Base-by-base conservation (phyloP, 345 rosid species). In the Bretschneidera sinensis region DNA sequence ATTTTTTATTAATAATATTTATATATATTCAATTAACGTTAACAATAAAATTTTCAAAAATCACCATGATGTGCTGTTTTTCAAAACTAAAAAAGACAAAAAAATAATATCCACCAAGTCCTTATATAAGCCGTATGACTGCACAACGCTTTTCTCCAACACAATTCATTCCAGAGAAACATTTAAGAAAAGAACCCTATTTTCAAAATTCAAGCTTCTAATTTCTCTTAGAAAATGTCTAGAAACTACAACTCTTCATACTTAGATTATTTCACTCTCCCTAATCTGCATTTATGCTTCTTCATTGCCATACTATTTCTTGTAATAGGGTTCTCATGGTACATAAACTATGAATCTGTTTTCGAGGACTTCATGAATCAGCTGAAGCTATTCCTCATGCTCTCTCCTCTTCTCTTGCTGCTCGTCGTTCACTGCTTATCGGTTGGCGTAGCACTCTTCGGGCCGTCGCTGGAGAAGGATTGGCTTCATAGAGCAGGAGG, bases 401-500 rank as follows among this genome's bases (percentile, higher is more conserved):
- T 85, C 14, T 48, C 73, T 13, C 92, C 92, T 24, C 15, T 86
- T 0, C 8, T 78, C 2, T 55, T 86, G 6, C 77, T 83, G 24
- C 75, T 86, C 0, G 18, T 71, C 23, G 65, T 83, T 19, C 84
- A 74, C 57, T 68, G 65, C 65, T n/a, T 76, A 0, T 74, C 87
- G 3, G 57, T 62, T 0, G 35, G 69, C 0, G 48, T 75, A 18
- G 28, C 68, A 6, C 22, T 62, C 53, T 51, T 67, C 4, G 2
- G 52, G 6, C 80, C 79, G 0, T 60, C 60, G 0, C 78, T 78
- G 9, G 74, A 76, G 74, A 70, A 35, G 57, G 85, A 86, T 22
- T 76, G 85, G 0, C 60, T 83, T 21, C 92, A 83, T 49, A 48
- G 82, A 22, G 85, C 81, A 1, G 88, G 87, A 33, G 87, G 77